Conservation (phyloP, 2,329 filamentous ascomycete species). For the Aspergillus sergii region DNA sequence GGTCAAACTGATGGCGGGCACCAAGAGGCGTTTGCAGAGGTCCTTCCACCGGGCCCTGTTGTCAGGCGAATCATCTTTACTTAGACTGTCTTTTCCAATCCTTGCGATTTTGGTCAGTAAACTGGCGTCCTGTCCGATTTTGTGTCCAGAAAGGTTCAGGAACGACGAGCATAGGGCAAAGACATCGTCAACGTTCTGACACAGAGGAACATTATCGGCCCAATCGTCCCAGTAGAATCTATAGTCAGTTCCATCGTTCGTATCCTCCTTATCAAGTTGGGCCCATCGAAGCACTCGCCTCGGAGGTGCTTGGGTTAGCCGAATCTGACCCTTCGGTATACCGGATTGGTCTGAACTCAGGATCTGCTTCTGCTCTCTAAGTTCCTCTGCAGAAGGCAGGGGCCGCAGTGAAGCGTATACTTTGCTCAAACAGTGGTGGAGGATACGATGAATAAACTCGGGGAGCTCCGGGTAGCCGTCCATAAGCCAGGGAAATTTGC, state of each 20-base stretch:
- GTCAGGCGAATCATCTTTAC: slow-evolving; percentile 66
- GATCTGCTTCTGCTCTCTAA: slow-evolving; percentile 54
- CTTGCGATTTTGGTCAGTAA: slow-evolving; percentile 80
- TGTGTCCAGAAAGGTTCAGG: slow-evolving; percentile 81
- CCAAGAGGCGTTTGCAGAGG: slow-evolving; percentile 78
- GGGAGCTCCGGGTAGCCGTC: slow-evolving; percentile 82
- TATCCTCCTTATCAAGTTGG: slow-evolving; percentile 75
- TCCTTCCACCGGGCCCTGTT: slow-evolving; percentile 83
- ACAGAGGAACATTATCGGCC: slow-evolving; percentile 89
- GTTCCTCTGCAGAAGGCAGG: slow-evolving; percentile 40
- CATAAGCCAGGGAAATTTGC: slow-evolving; percentile 88
- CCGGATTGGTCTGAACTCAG: slow-evolving; percentile 66
- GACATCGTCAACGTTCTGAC: slow-evolving; percentile 86
- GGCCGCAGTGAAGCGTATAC: slow-evolving; percentile 63
- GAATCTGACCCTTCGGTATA: slow-evolving; percentile 69
- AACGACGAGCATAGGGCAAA: slow-evolving; percentile 84
- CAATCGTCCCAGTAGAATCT: slow-evolving; percentile 98
- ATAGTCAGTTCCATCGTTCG: slow-evolving; percentile 74
- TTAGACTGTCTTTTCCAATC: slow-evolving; percentile 77
- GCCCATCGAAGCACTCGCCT: slow-evolving; percentile 80
- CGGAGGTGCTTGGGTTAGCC: slow-evolving; percentile 60
- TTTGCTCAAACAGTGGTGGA: slow-evolving; percentile 78
- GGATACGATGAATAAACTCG: slow-evolving; percentile 79
- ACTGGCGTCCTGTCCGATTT: slow-evolving; percentile 80
- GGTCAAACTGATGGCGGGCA: slow-evolving; percentile 84